Evolutionary conservation across 2,329 filamentous ascomycete genomes (phyloP), one percentile per base, ranked within the genome.

Genomic region (Botryotinia convoluta): DNA sequence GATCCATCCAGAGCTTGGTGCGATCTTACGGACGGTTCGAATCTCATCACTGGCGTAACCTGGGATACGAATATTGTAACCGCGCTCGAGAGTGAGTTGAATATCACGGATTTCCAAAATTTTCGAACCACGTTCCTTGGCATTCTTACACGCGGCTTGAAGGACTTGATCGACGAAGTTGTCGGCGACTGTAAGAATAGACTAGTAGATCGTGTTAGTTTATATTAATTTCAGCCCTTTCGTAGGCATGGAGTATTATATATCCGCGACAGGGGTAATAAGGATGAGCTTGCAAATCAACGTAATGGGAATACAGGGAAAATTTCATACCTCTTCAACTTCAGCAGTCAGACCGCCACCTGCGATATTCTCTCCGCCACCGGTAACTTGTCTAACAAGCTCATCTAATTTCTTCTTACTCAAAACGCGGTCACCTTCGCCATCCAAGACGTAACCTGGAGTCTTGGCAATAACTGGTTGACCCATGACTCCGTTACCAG

Each of bases 351-450:
- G 84, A 54, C 91, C 88, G 74, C 90, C 90, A 76, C 93, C 92
- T 65, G 89, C 87, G n/a, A 88, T 86, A 75, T 93, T 91, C 0
- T 89, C 88, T 39, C 90, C 91, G 16, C 92, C 92, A 71, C 95
- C 95, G 51, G 94, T 97, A 74, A 98, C 94, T 83, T 98, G 95
- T 69, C 95, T 90, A 14, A 98, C 95, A 54, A 99, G 87, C 81
- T 98, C 95, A 80, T 99, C 95, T 59, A 99, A 87, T 84, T 97
- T 98, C 85, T 97, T 97, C 88, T 98, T 98, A 84, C 92, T 97
- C n/a, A 99, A 86, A 1, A 99, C 92, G 61, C 95, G 91, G 79
- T 98, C 94, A 39, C 94, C 94, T 80, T 97, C 95, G 44, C 93
- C 93, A 81, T 98, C 95, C 74, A 98, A 90, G 73, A 93, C 93